Evolutionary conservation across 805 yeast species (phyloP), one percentile per base, ranked within the genome.

Genomic region (Starmerella apis): DNA sequence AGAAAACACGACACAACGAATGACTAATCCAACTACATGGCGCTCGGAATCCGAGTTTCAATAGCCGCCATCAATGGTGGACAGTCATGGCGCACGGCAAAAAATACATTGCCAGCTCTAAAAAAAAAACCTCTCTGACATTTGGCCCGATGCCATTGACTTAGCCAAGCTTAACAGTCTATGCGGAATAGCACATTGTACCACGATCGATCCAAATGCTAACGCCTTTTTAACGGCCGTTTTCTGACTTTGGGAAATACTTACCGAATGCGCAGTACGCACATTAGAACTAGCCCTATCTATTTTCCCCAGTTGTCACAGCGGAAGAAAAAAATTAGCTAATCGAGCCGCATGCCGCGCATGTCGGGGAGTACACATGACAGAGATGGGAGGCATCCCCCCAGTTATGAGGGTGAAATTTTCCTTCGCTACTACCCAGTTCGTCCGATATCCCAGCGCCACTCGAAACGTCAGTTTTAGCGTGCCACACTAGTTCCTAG

Each of bases 381-480:
- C 23, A 41, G 44, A 41, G 16, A 23, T 22, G 42, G 8, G 42
- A 14, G 22, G 22, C 37, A 24, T 19, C 19, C 31, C 44, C 32
- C 33, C 23, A 8, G 23, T 7, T 25, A 18, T 41, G 44, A 27
- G 18, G 44, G 44, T 41, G 44, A 41, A 41, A 25, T 25, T 41
- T 41, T 41, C 44, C 33, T 25, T 27, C 8, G 24, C 33, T 16
- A 27, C 37, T 23, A 27, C 44, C 44, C 44, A 41, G 24, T 23
- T 22, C 18, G 20, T 14, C 11, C n/a, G 44, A 14, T 37, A 43
- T 23, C 25, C 25, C n/a, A 5, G 16, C 23, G n/a, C 27, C 27
- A 19, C n/a, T 36, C 42, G 35, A 36, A 32, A 16, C 42, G 43
- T 48, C 54, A 49, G 48, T 23, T 43, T 32, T n/a, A 33, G 24